Evolutionary conservation across 1,139 yeast species (phyloP), one percentile per base, ranked within the genome.

Genomic region (Kodamaea suecica): DNA sequence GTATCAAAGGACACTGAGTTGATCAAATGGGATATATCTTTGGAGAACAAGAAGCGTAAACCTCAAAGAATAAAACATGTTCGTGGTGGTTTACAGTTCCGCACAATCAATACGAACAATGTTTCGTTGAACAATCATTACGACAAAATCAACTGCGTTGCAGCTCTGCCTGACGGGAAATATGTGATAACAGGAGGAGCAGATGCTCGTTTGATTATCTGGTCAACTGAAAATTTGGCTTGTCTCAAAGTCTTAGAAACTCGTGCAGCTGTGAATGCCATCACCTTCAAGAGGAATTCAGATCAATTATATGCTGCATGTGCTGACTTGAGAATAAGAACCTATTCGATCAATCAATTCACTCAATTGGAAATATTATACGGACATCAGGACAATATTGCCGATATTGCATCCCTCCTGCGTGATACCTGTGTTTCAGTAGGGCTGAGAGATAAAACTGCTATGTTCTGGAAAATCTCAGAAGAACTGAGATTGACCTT

Each of bases 341-440:
- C 95, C 0, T 94, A 76, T 59, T 82, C 90, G 39, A 73, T 90
- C 42, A 85, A 80, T 52, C 97, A 88, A 59, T 75, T 84, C 55
- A 80, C 96, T 10, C 95, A 87, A 57, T 72, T 90, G 52, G 98
- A 92, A 63, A 80, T 86, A 3, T 67, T 92, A 34, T 92, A 87
- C 59, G 98, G 98, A 1, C 98, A 92, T 59, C 97, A 94, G 63
- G 98, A 94, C 56, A 70, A 76, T 37, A 90, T 92, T 29, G 73
- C 76, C 30, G 97, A 82, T 52, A 81, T 92, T 38, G 66, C 88
- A 16, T 84, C 96, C 0, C 67, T 92, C 44, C 76, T 78, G 12
- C 79, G 80, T 58, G 97, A 92, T 55, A 78, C 96, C 34, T 92
- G 98, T 68, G 92, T 92, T 25, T 86, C 95, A 15, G 97, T 90